phyloP scores from a whole-genome alignment of 768 basidiomycete genomes.

The Tylopilus sp. region DNA sequence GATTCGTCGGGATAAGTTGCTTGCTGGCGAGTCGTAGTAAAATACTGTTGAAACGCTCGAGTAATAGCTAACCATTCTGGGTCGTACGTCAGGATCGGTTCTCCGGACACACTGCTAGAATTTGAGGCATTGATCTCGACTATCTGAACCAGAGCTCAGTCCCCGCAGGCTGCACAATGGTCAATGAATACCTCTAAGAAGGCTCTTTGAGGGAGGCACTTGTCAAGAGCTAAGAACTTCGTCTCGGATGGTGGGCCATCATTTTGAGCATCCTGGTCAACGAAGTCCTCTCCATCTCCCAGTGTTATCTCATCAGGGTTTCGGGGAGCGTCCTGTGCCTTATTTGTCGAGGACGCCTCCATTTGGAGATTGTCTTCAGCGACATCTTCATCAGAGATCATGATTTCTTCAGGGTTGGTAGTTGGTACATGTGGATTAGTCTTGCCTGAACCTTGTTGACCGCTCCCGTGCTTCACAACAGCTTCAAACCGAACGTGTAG shows the following conservation, averaged over 20 bases:
- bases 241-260: constrained; percentile 41
- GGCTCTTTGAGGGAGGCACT: constrained; percentile 71
- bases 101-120: constrained; percentile 8
- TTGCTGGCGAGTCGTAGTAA: constrained; percentile 54
- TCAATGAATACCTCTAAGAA: constrained; percentile 68
- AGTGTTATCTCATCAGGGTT: constrained; percentile 54
- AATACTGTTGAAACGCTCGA: constrained; percentile 77
- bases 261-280: constrained; percentile 33
- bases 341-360: constrained; percentile 25
- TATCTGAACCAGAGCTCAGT: constrained; percentile 44
- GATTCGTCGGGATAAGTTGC: constrained; percentile 55
- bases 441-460: not conserved
- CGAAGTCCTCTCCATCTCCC: constrained; percentile 45
- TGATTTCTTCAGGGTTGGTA: constrained; percentile 40
- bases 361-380: constrained; percentile 8
- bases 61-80: constrained; percentile 94
- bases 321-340: constrained; percentile 29
- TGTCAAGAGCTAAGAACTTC: constrained; percentile 86
- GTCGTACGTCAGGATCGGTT: constrained; percentile 63
- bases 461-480: constrained; percentile 42
- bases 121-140: constrained; percentile 52
- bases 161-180: not conserved
- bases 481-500: constrained; percentile 87
- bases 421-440: not conserved
- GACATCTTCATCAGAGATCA: constrained; percentile 35